phyloP scores from a whole-genome alignment of 768 basidiomycete species.

The Omphalotus guepiniiformis region DNA sequence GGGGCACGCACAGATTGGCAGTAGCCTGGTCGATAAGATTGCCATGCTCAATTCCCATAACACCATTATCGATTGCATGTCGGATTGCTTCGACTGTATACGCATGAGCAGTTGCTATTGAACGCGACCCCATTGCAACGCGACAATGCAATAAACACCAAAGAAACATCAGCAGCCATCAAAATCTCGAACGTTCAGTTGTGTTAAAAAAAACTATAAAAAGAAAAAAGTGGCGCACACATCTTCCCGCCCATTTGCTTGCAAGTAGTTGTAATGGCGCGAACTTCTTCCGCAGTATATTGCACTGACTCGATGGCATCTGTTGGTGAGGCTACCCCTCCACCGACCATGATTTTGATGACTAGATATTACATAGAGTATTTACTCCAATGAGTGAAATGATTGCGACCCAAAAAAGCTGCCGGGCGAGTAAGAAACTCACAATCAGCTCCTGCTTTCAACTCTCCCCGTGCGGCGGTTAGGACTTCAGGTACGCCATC shows the following conservation, averaged over 20 bases:
- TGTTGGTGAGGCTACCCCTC: conserved; percentile 39
- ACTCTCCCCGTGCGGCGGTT: conserved; percentile 30
- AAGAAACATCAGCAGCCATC: neutral
- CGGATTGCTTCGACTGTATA: conserved; percentile 38
- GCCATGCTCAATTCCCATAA: conserved; percentile 42
- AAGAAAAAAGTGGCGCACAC: conserved; percentile 28
- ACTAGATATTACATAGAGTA: conserved; percentile 7
- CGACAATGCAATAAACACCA: neutral
- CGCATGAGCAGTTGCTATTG: conserved; percentile 27
- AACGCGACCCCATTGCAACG: no score
- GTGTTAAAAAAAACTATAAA: neutral
- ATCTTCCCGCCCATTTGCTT: conserved; percentile 35
- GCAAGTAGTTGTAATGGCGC: conserved; percentile 37
- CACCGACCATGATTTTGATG: conserved; percentile 38
- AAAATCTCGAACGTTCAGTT: neutral
- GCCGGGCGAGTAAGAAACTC: neutral
- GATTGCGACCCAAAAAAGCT: no score
- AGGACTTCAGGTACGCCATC: conserved; percentile 36
- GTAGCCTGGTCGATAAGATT: conserved; percentile 37
- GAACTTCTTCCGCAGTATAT: conserved; percentile 38
- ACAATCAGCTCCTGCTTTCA: conserved; percentile 36
- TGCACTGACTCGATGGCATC: conserved; percentile 41
- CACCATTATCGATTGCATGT: conserved; percentile 42
- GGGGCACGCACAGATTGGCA: conserved; percentile 25
- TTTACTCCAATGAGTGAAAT: neutral